Conservation (phyloP, 2,329 filamentous ascomycete species). For the Pseudogymnoascus destructans region DNA sequence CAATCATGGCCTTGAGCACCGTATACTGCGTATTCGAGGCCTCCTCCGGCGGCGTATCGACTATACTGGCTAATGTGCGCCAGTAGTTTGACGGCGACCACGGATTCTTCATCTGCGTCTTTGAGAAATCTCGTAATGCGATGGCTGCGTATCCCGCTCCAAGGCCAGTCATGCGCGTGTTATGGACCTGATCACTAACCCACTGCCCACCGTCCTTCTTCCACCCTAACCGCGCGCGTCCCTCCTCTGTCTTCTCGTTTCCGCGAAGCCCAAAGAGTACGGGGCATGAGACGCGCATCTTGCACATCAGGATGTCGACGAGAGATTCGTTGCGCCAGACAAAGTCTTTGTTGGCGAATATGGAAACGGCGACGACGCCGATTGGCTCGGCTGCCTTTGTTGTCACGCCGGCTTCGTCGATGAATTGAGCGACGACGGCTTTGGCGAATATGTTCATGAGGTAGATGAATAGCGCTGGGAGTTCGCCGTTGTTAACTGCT, state of each 20-base stretch:
- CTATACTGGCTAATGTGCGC: slow-evolving; percentile 60
- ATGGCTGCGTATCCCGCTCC: slow-evolving; percentile 75
- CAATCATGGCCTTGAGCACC: slow-evolving; percentile 58
- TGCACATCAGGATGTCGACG: slow-evolving; percentile 76
- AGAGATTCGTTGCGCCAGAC: slow-evolving; percentile 54
- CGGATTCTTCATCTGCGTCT: slow-evolving; percentile 52
- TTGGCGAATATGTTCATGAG: slow-evolving; percentile 67
- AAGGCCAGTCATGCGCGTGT: slow-evolving; percentile 70
- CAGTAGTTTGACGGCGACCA: slow-evolving; percentile 75
- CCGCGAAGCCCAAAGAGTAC: slow-evolving; percentile 75
- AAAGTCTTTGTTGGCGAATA: slow-evolving; percentile 59
- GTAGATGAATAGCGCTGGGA: slow-evolving; percentile 59
- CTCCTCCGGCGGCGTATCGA: slow-evolving; percentile 57
- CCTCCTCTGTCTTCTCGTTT: slow-evolving; percentile 56
- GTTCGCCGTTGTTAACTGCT: slow-evolving; percentile 36
- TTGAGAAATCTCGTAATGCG: slow-evolving; percentile 68
- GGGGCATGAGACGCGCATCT: slow-evolving; percentile 69
- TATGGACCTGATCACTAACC: slow-evolving; percentile 58
- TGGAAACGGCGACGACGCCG: slow-evolving; percentile 60
- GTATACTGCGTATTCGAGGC: slow-evolving; percentile 62
- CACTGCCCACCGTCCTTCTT: slow-evolving; percentile 43
- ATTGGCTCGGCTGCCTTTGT: slow-evolving; percentile 60
- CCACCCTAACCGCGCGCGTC: slow-evolving; percentile 62
- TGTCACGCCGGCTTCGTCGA: slow-evolving; percentile 51
- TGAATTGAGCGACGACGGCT: slow-evolving; percentile 54